Conservation (phyloP, 2,329 filamentous ascomycete genomes). For the Sclerotinia spermophila region DNA sequence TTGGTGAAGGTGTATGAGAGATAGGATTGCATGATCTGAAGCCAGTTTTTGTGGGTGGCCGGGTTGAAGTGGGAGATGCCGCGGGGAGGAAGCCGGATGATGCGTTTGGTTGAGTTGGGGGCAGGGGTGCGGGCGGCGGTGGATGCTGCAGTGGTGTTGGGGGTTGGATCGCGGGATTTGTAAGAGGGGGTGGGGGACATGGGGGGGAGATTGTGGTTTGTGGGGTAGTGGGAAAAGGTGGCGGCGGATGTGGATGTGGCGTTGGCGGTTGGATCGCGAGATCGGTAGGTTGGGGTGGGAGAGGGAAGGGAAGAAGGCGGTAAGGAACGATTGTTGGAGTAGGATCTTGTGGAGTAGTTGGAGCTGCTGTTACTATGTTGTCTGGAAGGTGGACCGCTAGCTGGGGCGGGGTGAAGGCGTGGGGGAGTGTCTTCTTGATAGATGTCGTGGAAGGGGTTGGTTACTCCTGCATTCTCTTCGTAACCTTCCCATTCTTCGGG, state of each 20-base stretch:
- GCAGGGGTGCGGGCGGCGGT: background rate
- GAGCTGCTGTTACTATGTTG: background rate
- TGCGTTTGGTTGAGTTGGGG: background rate
- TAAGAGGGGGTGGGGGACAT: background rate
- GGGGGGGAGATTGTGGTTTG: background rate
- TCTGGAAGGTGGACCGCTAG: background rate
- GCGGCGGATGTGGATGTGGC: background rate
- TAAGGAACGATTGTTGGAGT: background rate
- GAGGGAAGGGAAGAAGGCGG: background rate
- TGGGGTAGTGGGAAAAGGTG: background rate
- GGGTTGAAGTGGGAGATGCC: background rate
- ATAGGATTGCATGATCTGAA: conserved; percentile 19
- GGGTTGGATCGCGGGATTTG: background rate
- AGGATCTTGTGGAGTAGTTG: background rate
- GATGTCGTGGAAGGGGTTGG: background rate
- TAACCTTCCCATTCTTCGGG: background rate
- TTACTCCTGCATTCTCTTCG: background rate
- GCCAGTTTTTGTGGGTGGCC: conserved; percentile 12
- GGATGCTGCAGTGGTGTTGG: background rate
- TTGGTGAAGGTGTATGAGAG: conserved; percentile 24
- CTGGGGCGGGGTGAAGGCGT: no score
- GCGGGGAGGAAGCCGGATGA: background rate
- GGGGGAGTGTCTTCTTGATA: background rate
- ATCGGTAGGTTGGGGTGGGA: background rate
- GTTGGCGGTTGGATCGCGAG: background rate